phyloP scores from a whole-genome alignment of 1,284 basidiomycete genomes.

The Mycena sp. region DNA sequence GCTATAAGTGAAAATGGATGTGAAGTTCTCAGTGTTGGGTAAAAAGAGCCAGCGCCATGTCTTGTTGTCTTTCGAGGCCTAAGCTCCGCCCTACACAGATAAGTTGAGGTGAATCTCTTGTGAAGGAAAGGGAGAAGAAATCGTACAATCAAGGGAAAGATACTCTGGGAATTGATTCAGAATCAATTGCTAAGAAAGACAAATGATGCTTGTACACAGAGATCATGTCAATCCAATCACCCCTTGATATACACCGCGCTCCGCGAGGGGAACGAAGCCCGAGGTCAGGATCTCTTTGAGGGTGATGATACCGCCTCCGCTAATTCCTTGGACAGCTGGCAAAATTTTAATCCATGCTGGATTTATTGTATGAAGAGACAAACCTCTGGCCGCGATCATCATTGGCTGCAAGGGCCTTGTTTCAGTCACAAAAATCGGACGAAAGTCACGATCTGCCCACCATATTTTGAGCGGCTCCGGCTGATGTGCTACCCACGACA shows the following conservation, averaged over 20 bases:
- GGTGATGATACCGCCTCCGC: conserved; percentile 54
- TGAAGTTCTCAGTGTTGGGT: conserved; percentile 13
- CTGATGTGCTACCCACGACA: no score
- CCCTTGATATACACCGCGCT: no score
- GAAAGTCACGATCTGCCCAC: no score
- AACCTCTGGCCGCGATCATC: no score
- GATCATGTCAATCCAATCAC: conserved; percentile 43
- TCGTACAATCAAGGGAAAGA: conserved; percentile 26
- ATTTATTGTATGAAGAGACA: no score
- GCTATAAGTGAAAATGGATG: conserved; percentile 21
- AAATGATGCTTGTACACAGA: conserved; percentile 11
- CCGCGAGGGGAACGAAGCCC: conserved; percentile 53
- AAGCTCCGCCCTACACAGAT: conserved; percentile 18
- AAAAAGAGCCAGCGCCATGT: no score
- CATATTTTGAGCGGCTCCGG: no score
- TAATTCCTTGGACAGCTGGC: conserved; percentile 53
- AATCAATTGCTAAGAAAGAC: not conserved
- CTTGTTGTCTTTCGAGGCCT: conserved; percentile 16
- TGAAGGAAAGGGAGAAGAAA: not conserved
- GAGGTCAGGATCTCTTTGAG: conserved; percentile 52
- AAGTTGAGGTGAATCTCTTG: not conserved
- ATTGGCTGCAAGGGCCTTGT: no score
- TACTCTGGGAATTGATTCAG: conserved; percentile 6
- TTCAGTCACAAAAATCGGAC: no score
- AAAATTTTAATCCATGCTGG: no score